These are phyloP conservation scores for Tricholoma furcatifolium DNA, from an alignment of 768 basidiomycete genomes.

Conservation along the genomic window DNA sequence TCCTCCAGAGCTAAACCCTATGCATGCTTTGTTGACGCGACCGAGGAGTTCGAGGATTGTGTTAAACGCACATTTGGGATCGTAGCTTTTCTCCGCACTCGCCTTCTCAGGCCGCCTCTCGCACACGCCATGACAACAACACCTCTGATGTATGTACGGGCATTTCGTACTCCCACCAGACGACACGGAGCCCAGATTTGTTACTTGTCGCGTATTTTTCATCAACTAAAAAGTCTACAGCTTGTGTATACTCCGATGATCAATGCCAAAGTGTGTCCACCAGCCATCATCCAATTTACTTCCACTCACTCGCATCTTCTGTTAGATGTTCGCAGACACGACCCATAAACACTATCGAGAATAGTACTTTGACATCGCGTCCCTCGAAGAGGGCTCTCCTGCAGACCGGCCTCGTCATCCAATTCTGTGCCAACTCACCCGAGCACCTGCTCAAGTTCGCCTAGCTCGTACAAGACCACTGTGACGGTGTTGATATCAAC, in stretches of 20 bases:
- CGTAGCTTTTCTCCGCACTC: too few relatives aligned
- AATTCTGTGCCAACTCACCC: slow-evolving; percentile 93
- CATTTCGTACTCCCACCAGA: slow-evolving; percentile 85
- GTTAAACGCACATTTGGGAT: too few relatives aligned
- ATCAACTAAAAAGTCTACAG: slow-evolving; percentile 31
- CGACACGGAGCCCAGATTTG: slow-evolving; percentile 78
- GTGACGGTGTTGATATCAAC: slow-evolving; percentile 96
- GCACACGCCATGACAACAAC: too few relatives aligned
- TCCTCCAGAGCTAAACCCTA: too few relatives aligned
- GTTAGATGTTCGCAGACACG: slow-evolving; percentile 77
- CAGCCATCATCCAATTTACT: background rate
- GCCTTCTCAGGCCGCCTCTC: too few relatives aligned
- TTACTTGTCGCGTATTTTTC: background rate
- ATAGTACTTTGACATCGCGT: too few relatives aligned
- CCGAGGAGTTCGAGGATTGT: too few relatives aligned
- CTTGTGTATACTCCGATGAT: slow-evolving; percentile 99
- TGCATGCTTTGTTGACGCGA: too few relatives aligned
- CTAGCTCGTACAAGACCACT: slow-evolving; percentile 67
- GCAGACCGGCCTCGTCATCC: slow-evolving; percentile 83
- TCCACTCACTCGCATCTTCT: slow-evolving; percentile 1
- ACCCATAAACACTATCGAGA: too few relatives aligned
- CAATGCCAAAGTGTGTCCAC: slow-evolving; percentile 69
- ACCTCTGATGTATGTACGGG: slow-evolving; percentile 49
- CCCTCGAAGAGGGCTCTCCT: slow-evolving; percentile 82
- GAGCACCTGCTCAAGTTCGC: slow-evolving; percentile 78